Conservation (phyloP, 2,329 filamentous ascomycete species). For the Monilinia laxa region DNA sequence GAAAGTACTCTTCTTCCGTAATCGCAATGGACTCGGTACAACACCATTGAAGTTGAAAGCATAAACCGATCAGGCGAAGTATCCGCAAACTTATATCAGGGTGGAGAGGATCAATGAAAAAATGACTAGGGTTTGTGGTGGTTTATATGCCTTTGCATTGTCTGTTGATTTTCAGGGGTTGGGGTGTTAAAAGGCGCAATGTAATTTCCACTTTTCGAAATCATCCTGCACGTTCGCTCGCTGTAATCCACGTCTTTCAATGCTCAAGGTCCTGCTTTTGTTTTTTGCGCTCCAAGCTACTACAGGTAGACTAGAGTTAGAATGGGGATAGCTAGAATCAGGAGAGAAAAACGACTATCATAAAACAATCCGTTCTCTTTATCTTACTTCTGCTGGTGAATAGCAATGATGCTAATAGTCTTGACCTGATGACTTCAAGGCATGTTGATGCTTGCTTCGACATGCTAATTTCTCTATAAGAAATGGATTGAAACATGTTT, state of each 20-base stretch:
- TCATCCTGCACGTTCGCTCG: slow-evolving; percentile 9
- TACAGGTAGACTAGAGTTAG: slow-evolving; percentile 2
- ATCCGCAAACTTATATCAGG: neutral
- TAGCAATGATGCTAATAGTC: neutral
- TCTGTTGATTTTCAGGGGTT: neutral
- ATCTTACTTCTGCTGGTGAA: neutral
- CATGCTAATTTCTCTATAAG: neutral
- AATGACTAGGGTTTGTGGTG: slow-evolving; percentile 6
- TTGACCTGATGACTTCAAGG: neutral
- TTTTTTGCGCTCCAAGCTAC: neutral
- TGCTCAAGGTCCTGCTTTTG: neutral
- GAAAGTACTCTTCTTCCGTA: slow-evolving; percentile 95
- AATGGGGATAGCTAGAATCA: slow-evolving; percentile 1
- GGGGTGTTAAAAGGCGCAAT: slow-evolving; percentile 5
- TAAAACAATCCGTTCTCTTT: neutral
- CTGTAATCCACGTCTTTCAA: neutral
- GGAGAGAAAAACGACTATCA: neutral
- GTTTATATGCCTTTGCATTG: neutral
- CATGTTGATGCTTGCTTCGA: neutral
- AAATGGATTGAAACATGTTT: neutral
- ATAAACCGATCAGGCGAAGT: slow-evolving; percentile 23
- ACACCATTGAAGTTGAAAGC: slow-evolving; percentile 35
- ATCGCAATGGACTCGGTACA: slow-evolving; percentile 79
- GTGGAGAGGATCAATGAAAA: neutral
- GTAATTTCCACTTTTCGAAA: neutral